Evolutionary conservation across 192 early-diverging fungal genomes (phyloP), one percentile per base, ranked within the genome.

Genomic region (Entrophospora sp.): DNA sequence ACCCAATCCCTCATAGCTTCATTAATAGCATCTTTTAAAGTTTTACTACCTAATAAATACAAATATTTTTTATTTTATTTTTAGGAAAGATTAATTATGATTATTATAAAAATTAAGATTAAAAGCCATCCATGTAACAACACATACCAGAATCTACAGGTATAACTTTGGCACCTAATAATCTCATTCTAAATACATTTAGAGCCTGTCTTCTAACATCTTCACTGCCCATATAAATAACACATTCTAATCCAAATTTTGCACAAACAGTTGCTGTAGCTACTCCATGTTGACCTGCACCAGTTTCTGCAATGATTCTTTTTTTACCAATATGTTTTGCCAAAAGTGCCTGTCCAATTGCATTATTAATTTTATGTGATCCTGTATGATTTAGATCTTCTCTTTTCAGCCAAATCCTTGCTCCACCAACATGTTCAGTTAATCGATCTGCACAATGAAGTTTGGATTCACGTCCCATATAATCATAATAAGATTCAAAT

Each of bases 1-100:
- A 96, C 93, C 94, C 94, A 96, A 76, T 99, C 95, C 67, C 96
- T 84, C 92, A 97, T 91, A 25, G 96, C 96, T 73, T 96, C 96
- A 72, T 99, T 99, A 71, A 97, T 88, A 40, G 96, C 96, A 79
- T 99, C 96, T 77, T 99, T 99, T 62, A 97, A 85, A 5, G 95
- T 97, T 66, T 56, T 73, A 49, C 69, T 52, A n/a, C 64, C 60
- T 62, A 25, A 7, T 2, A 27, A 42, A 22, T 24, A 60, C 25
- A 14, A 2, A 46, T 46, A 30, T n/a, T 12, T 14, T n/a, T 25
- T n/a, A 46, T n/a, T n/a, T n/a, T n/a, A n/a, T n/a, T n/a, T n/a
- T n/a, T 24, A 27, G 22, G 49, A 5, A 9, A 52, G 24, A 22
- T 12, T 16, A 2, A 22, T 27, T 9, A 52, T 52, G 48, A 49